phyloP scores from a whole-genome alignment of 148 eudicot species.

The Spergularia bocconei region DNA sequence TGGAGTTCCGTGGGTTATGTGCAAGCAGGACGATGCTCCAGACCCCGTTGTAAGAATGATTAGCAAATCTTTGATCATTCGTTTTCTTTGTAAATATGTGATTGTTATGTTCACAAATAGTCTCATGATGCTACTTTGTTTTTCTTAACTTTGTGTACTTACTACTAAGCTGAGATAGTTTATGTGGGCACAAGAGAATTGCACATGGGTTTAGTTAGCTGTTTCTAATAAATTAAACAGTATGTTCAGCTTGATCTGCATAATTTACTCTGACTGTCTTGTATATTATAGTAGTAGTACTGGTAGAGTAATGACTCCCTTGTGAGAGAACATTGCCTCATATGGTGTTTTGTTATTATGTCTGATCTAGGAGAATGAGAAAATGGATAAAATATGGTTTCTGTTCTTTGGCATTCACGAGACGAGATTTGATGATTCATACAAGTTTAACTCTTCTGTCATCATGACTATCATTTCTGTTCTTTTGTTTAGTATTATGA shows the following conservation, averaged over 20 bases:
- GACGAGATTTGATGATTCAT: neutral
- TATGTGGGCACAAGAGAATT: slow-evolving; percentile 30
- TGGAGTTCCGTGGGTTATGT: slow-evolving; percentile 98
- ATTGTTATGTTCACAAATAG: slow-evolving; percentile 18
- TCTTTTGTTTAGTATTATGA: neutral
- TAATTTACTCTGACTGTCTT: neutral
- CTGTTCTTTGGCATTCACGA: slow-evolving; percentile 9
- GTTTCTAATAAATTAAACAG: slow-evolving; percentile 16
- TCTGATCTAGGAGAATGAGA: slow-evolving; percentile 24
- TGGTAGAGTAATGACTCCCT: slow-evolving; percentile 7
- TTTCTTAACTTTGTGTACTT: neutral
- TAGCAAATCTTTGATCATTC: neutral
- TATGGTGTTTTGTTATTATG: slow-evolving; percentile 15
- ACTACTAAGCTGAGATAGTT: slow-evolving; percentile 11
- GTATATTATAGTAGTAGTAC: neutral
- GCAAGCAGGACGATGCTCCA: slow-evolving; percentile 97
- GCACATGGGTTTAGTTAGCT: slow-evolving; percentile 36
- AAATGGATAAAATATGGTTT: slow-evolving; percentile 16
- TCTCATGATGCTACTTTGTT: neutral
- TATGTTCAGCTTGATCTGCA: neutral
- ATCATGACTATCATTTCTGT: neutral
- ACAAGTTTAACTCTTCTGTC: neutral
- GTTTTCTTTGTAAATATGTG: neutral
- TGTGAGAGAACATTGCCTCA: slow-evolving; percentile 23
- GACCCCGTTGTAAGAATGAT: slow-evolving; percentile 73